Conservation (phyloP, 2,329 filamentous ascomycete genomes). For the Claviceps quebecensis region DNA sequence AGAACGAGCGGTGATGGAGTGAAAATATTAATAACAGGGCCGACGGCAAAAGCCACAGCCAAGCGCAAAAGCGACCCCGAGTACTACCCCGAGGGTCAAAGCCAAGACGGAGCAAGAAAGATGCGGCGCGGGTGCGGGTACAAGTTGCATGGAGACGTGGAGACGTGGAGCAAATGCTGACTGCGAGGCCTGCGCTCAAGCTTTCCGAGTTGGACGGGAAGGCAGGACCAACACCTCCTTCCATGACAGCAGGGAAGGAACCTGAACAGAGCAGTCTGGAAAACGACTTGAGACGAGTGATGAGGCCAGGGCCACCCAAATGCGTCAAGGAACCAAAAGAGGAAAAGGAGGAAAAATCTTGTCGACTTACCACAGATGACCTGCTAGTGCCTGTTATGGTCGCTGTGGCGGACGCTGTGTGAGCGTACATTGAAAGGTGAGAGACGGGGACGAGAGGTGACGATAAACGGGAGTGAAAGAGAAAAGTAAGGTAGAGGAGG, state of each 20-base stretch:
- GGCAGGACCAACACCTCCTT: background rate
- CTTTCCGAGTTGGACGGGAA: background rate
- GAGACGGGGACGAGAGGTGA: background rate
- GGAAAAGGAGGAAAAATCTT: background rate
- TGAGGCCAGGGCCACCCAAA: slow-evolving; percentile 1
- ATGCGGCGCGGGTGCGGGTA: slow-evolving; percentile 5
- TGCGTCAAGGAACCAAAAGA: background rate
- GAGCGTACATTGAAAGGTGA: background rate
- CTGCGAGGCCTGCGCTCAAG: background rate
- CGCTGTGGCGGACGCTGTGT: background rate
- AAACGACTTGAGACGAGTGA: too few relatives aligned
- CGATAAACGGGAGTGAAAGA: too few relatives aligned
- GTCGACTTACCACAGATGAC: slow-evolving; percentile 24
- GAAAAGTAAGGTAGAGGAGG: too few relatives aligned
- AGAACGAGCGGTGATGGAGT: slow-evolving; percentile 1
- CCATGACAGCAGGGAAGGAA: too few relatives aligned
- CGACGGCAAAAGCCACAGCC: slow-evolving; percentile 9
- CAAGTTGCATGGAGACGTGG: slow-evolving; percentile 3
- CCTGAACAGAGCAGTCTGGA: too few relatives aligned
- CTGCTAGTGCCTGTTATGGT: background rate
- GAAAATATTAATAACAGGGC: slow-evolving; percentile 1
- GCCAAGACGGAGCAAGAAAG: slow-evolving; percentile 2
- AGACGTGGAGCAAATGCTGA: background rate
- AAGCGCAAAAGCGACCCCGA: background rate
- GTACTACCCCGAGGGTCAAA: background rate